Conservation (phyloP, 306 rosid species). For the Citrullus colocynthis region DNA sequence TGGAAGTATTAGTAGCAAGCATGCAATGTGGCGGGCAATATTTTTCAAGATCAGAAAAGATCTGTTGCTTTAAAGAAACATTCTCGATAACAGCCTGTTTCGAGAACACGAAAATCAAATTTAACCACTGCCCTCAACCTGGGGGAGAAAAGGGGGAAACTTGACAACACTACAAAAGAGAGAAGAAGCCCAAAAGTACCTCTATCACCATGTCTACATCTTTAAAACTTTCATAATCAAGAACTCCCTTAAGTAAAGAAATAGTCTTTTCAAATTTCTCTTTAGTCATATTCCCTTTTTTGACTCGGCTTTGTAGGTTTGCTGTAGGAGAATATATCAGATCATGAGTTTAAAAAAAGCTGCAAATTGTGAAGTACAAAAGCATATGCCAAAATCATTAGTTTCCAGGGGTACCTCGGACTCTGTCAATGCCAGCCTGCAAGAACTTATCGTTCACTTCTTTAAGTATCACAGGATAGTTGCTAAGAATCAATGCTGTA, state of each 20-base stretch:
- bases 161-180: background rate
- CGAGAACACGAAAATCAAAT: conserved; percentile 7
- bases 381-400: background rate
- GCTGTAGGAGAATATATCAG: conserved; percentile 29
- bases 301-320: conserved; percentile 75
- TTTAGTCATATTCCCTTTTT: conserved; percentile 63
- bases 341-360: background rate
- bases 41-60: conserved; percentile 85
- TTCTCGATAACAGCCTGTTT: conserved; percentile 91
- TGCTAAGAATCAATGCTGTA: conserved; percentile 65
- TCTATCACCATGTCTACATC: conserved; percentile 97
- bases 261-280: conserved; percentile 61
- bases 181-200: conserved; percentile 22
- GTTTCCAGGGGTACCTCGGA: conserved; percentile 43
- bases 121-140: background rate
- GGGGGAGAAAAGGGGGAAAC: background rate
- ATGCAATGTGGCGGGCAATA: conserved; percentile 84
- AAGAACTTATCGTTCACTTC: conserved; percentile 80
- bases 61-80: conserved; percentile 78
- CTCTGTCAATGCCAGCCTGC: conserved; percentile 77
- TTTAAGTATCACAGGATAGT: conserved; percentile 67
- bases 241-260: conserved; percentile 72
- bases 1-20: conserved; percentile 91
- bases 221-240: conserved; percentile 61
- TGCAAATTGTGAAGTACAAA: background rate